Percentiles rank a stretch among this genome's conserved stretches.
These are phyloP conservation scores for Penicillium ochrochloron DNA, from an alignment of 495 filamentous ascomycete genomes.

Conservation along the genomic window DNA sequence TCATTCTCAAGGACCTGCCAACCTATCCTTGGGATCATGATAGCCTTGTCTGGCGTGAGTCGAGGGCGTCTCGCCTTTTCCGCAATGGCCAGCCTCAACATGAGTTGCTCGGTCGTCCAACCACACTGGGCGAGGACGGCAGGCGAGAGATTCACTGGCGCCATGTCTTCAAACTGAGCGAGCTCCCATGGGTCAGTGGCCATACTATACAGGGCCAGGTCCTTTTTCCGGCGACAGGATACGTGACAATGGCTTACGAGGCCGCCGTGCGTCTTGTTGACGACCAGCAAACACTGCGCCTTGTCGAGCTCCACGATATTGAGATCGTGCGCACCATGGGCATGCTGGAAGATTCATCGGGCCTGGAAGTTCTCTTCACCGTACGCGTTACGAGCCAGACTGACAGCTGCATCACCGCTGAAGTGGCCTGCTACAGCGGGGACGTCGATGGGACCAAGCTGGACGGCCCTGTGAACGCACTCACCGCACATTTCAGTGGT, in stretches of 20 bases:
- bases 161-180: slow-evolving; percentile 31
- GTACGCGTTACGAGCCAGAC: no score
- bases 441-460: no score
- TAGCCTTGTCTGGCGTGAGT: slow-evolving; percentile 48
- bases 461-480: no score
- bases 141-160: slow-evolving; percentile 30
- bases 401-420: no score
- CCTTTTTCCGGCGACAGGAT: slow-evolving; percentile 64
- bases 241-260: slow-evolving; percentile 61
- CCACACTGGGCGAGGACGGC: slow-evolving; percentile 12
- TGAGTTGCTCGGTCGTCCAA: slow-evolving; percentile 32
- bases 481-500: no score
- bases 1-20: slow-evolving; percentile 37
- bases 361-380: no score
- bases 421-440: no score
- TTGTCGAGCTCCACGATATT: slow-evolving; percentile 12
- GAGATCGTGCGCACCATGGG: not conserved
- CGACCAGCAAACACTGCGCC: not conserved
- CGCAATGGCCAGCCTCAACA: slow-evolving; percentile 18
- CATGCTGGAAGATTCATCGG: no score
- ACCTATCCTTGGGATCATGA: slow-evolving; percentile 55
- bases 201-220: slow-evolving; percentile 41
- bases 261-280: slow-evolving; percentile 27
- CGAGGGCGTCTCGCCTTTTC: slow-evolving; percentile 37
- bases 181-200: slow-evolving; percentile 42